Evolutionary conservation across 75 land plant species (phyloP).

Genomic region (Sequoia sempervirens): DNA sequence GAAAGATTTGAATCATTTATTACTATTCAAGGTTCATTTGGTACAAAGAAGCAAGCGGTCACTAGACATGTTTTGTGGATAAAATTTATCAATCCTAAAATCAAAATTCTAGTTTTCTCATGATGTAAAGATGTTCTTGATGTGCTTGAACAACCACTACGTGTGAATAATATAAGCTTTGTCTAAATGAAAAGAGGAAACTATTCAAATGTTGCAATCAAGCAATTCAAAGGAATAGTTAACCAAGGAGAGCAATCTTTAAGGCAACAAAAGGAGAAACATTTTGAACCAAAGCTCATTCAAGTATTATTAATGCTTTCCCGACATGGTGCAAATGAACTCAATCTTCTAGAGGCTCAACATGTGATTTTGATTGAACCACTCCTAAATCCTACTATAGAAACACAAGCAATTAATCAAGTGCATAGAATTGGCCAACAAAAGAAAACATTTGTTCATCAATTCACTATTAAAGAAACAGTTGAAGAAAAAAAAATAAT

Average conservation of each 20-base stretch:
- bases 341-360: conserved; percentile 93
- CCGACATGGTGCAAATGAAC: conserved; percentile 94
- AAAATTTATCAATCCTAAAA: conserved; percentile 49
- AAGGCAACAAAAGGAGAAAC: conserved; percentile 12
- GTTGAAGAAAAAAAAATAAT: neutral
- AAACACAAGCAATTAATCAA: conserved; percentile 87
- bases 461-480: conserved; percentile 51
- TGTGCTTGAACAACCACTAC: conserved; percentile 76
- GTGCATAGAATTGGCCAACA: conserved; percentile 93
- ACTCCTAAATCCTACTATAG: conserved; percentile 83
- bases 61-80: conserved; percentile 79
- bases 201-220: conserved; percentile 68
- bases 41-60: conserved; percentile 96
- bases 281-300: conserved; percentile 18
- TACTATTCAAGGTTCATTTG: conserved; percentile 81
- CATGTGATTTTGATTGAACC: conserved; percentile 96
- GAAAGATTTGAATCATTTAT: conserved; percentile 36
- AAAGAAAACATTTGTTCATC: conserved; percentile 73
- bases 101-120: conserved; percentile 85
- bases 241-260: conserved; percentile 8
- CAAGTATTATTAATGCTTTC: conserved; percentile 79
- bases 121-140: conserved; percentile 97
- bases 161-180: conserved; percentile 53
- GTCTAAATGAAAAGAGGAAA: conserved; percentile 80
- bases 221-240: conserved; percentile 53